These are phyloP conservation scores for Fonsecaea pedrosoi DNA, from an alignment of 2,329 filamentous ascomycete genomes.

Conservation along the genomic window DNA sequence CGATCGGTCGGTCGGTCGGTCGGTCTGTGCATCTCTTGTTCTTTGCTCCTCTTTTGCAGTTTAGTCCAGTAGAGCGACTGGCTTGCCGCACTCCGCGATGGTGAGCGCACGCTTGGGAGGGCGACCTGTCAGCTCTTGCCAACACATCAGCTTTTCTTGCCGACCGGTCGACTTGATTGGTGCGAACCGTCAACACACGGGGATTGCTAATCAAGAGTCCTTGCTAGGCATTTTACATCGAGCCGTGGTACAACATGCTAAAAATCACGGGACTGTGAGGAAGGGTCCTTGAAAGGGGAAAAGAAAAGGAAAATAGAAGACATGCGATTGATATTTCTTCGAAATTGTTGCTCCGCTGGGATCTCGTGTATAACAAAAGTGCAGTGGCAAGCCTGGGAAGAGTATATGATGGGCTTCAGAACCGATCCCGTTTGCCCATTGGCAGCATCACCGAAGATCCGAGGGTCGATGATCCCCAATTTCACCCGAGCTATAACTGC, in stretches of 20 bases:
- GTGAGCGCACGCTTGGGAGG: background rate
- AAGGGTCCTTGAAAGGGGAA: background rate
- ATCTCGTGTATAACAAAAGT: background rate
- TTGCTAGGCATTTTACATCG: slow-evolving; percentile 1
- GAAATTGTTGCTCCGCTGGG: background rate
- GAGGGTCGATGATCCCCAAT: slow-evolving; percentile 1
- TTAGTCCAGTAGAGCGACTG: no score
- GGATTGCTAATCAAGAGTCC: slow-evolving; percentile 12
- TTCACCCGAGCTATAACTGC: background rate
- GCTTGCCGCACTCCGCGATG: no score
- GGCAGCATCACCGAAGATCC: slow-evolving; percentile 20
- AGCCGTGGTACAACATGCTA: background rate
- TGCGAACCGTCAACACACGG: slow-evolving; percentile 11
- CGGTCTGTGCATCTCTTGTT: no score
- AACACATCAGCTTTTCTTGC: slow-evolving; percentile 34
- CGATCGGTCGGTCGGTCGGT: background rate
- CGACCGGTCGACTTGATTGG: slow-evolving; percentile 31
- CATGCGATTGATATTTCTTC: background rate
- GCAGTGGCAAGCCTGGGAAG: background rate
- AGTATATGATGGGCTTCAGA: background rate
- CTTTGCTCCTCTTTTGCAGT: slow-evolving; percentile 16
- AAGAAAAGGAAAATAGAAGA: background rate
- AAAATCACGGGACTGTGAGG: background rate
- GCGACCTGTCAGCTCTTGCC: slow-evolving; percentile 36
- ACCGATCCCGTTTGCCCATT: slow-evolving; percentile 6